Evolutionary conservation across 2,329 filamentous ascomycete genomes (phyloP), one percentile per base, ranked within the genome.

Genomic region (Aspergillus sp.): DNA sequence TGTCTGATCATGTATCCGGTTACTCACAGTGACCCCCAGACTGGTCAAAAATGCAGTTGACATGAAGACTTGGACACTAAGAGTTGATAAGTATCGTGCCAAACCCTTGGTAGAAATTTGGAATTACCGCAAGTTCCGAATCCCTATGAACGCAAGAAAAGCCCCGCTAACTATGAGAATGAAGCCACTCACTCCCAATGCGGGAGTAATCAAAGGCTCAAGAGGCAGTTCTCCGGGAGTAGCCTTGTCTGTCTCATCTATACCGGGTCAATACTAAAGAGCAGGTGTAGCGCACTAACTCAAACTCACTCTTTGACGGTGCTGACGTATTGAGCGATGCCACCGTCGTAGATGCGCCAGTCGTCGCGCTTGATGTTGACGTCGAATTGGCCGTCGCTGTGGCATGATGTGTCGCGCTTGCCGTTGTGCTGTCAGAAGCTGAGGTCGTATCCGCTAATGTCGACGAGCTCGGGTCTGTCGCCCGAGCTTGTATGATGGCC

Each of bases 151-250:
- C 7, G 86, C 83, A 71, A 95, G 89, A 6, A 85, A 79, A 9
- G 83, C 70, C n/a, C 94, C 94, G 9, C 87, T 85, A 4, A 87
- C 71, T 49, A 98, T 81, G 60, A 98, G 81, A 53, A 97, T 80
- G 20, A 88, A 85, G 24, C 93, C 94, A 36, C 87, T 88, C 52
- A 97, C 85, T 3, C 87, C 91, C 76, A 91, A 87, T 46, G 88
- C 92, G 3, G 94, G 92, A 2, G 92, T 96, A 52, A 98, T 82
- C 57, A 75, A 77, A 0, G 94, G 92, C 24, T 84, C 69, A 36
- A 96, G 78, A 0, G 94, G 94, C 18, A 97, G 81, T 54, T 68
- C 69, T 56, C 73, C 69, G 0, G 67, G 65, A 32, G 67, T 65
- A 46, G 63, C 60, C 46, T 67, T 56, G 26, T 66, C 68, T 26